Evolutionary conservation across 306 rosid species (phyloP), one percentile per base, ranked within the genome.

Genomic region (Quercus parvula): DNA sequence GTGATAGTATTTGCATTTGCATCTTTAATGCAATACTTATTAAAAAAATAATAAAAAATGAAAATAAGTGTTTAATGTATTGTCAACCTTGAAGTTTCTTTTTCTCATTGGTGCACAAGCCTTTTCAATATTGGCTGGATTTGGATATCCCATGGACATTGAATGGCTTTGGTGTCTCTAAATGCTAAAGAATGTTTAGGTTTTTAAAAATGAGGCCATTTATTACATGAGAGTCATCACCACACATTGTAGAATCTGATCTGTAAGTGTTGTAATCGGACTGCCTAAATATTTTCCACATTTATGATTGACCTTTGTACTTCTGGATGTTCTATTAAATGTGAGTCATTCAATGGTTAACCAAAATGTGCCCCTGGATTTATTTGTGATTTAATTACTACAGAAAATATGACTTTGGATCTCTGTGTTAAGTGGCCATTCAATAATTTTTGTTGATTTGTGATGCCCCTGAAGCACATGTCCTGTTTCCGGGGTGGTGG

Each of bases 211-310:
- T 30, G 73, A 22, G 35, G 49, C 11, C 71, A 12, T 77, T 15
- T 20, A 70, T 22, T 8, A 44, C n/a, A 19, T 38, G 19, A 35
- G 31, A 57, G 46, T 54, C 75, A 46, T 71, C 44, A 17, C 64
- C 49, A 64, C n/a, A 78, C 76, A 78, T 64, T 81, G 62, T 64
- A 74, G 72, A 74, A 28, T 33, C 28, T 19, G 38, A 19, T n/a
- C 72, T 9, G 27, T 19, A 35, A 19, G 38, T 19, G n/a, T 67
- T 35, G 24, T 62, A 12, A 63, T 9, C 4, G 13, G 41, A 27
- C 38, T 13, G 15, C 10, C 70, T 13, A 6, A 17, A 5, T 14
- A 12, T 27, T 27, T 14, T 31, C 33, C 20, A 63, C 41, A 17
- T 64, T 28, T 64, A 6, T 22, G 27, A 59, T 64, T 64, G 70